Percentiles rank a stretch among this genome's conserved stretches.
phyloP scores from a whole-genome alignment of 1,284 basidiomycete genomes.

The Ganoderma meredithae region DNA sequence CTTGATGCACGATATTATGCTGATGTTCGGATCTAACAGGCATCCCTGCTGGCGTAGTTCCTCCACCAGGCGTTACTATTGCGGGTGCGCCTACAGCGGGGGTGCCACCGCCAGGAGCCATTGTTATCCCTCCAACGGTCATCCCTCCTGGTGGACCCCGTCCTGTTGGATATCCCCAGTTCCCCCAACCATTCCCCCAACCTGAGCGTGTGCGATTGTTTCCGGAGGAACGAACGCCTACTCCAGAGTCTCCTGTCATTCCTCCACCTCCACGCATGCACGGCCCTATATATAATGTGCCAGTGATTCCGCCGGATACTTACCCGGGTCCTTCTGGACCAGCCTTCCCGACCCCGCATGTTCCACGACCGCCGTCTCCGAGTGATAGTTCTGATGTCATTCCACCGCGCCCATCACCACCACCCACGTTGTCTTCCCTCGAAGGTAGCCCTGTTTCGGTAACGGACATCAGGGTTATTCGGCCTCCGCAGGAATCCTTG shows the following conservation, averaged over 20 bases:
- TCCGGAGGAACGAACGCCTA: slow-evolving; percentile 21
- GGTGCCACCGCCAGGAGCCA: slow-evolving; percentile 26
- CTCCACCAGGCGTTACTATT: slow-evolving; percentile 5
- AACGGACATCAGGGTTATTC: slow-evolving; percentile 8
- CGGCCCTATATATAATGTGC: slow-evolving; percentile 4
- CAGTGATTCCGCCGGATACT: slow-evolving; percentile 31
- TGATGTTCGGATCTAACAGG: neutral
- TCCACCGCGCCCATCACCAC: slow-evolving; percentile 1
- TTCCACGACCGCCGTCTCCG: neutral
- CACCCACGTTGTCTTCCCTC: neutral
- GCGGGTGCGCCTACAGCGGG: slow-evolving; percentile 6
- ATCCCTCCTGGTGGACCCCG: slow-evolving; percentile 29
- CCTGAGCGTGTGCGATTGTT: slow-evolving; percentile 8
- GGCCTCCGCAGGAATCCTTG: slow-evolving; percentile 1
- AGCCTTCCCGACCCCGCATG: slow-evolving; percentile 8
- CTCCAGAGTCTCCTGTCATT: slow-evolving; percentile 31
- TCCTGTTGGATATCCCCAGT: no score
- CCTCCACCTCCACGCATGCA: slow-evolving; percentile 26
- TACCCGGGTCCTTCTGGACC: slow-evolving; percentile 6
- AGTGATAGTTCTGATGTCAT: slow-evolving; percentile 4
- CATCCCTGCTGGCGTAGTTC: neutral
- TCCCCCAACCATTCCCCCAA: neutral
- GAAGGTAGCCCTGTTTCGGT: neutral
- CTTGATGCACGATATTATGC: no score
- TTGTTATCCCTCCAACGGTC: slow-evolving; percentile 33